Conservation (phyloP, 768 basidiomycete genomes). For the Macrocybe gigantea region DNA sequence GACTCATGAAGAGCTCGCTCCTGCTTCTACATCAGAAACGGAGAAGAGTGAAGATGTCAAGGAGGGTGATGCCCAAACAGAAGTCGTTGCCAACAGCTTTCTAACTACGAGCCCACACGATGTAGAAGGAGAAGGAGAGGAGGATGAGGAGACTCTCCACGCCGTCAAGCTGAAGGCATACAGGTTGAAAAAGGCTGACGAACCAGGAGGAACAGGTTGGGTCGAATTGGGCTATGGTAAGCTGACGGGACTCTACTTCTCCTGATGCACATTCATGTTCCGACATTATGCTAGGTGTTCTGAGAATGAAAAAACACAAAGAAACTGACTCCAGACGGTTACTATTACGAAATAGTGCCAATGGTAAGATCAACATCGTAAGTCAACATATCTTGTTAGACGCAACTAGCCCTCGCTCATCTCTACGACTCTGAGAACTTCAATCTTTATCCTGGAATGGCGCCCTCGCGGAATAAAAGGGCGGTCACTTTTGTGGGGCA, state of each 20-base stretch:
- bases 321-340: constrained; percentile 51
- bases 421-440: constrained; percentile 52
- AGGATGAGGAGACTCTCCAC: constrained; percentile 67
- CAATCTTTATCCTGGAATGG: constrained; percentile 54
- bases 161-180: constrained; percentile 57
- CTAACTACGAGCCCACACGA: constrained; percentile 42
- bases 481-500: constrained; percentile 65
- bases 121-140: constrained; percentile 75
- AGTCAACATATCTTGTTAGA: constrained; percentile 19
- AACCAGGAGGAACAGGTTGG: constrained; percentile 45
- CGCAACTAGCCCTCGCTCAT: neutral
- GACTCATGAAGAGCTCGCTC: neutral
- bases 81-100: constrained; percentile 14
- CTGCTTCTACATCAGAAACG: constrained; percentile 8
- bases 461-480: constrained; percentile 46
- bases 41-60: constrained; percentile 12
- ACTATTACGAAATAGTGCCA: constrained; percentile 66
- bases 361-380: constrained; percentile 72
- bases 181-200: constrained; percentile 46
- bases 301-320: constrained; percentile 73
- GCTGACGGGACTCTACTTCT: constrained; percentile 14
- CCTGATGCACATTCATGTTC: neutral
- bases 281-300: constrained; percentile 38
- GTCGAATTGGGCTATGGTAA: constrained; percentile 62
- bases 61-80: constrained; percentile 30